Percentiles rank a stretch among this genome's conserved stretches.
These are phyloP conservation scores for Ziziphus jujuba DNA, from an alignment of 306 rosid genomes.

Conservation along the genomic window DNA sequence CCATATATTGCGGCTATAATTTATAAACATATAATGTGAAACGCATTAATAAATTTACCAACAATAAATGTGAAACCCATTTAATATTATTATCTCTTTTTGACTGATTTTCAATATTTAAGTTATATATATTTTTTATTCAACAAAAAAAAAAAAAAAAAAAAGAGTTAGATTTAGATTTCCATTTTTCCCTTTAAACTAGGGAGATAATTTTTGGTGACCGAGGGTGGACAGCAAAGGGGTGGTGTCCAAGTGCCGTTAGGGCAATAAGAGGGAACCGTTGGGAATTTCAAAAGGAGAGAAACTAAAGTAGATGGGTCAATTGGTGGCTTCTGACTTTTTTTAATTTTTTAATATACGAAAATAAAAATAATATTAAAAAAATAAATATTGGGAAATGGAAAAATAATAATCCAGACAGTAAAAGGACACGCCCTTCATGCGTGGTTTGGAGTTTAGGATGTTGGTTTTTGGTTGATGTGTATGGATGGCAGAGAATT, in stretches of 20 bases:
- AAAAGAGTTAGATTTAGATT: too few species aligned
- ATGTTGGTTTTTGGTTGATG: neutral
- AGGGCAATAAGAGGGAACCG: slow-evolving; percentile 1
- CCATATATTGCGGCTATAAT: too few species aligned
- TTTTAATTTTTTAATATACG: neutral
- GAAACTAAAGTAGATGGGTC: neutral
- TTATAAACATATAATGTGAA: too few species aligned
- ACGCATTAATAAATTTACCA: too few species aligned
- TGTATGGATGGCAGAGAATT: slow-evolving; percentile 2
- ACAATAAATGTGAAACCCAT: too few species aligned
- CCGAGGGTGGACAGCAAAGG: slow-evolving; percentile 21
- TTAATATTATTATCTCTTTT: too few species aligned
- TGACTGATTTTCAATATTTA: too few species aligned
- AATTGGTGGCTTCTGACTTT: slow-evolving; percentile 3
- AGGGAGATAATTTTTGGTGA: neutral
- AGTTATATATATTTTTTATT: too few species aligned
- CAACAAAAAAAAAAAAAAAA: too few species aligned
- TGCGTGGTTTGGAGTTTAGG: slow-evolving; percentile 26
- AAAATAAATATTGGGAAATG: neutral
- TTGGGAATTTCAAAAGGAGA: slow-evolving; percentile 25
- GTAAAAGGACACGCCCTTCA: slow-evolving; percentile 30
- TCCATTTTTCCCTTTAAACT: too few species aligned
- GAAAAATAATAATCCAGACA: slow-evolving; percentile 15
- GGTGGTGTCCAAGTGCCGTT: neutral
- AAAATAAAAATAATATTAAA: neutral